Evolutionary conservation across 768 basidiomycete species (phyloP), one percentile per base, ranked within the genome.

Genomic region (Boletus sp.): DNA sequence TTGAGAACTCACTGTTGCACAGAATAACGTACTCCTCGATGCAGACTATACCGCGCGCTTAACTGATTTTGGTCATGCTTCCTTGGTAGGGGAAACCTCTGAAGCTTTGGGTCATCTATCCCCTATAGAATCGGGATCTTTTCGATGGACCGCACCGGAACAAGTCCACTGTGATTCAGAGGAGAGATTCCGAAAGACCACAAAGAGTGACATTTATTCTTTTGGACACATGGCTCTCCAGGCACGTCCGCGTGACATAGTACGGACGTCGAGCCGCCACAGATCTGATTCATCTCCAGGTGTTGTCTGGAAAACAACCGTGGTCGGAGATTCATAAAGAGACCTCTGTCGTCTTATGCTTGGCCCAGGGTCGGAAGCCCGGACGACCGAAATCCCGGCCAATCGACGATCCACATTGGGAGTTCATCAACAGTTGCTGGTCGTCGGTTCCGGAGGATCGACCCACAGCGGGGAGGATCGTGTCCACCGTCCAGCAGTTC

Each of bases 71-170:
- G 78, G 78, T 4, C 27, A 64, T 40, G 65, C 69, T 27, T 74
- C 76, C 0, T 9, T 47, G 7, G 13, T 57, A 7, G 56, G 39
- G 6, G 33, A 30, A 19, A 51, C 25, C 6, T 29, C 49, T 0
- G 54, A 56, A 27, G 50, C 27, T 3, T 29, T 39, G 11, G 27
- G 23, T 8, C 44, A 39, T 23, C 54, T 56, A 51, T 60, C 40
- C 64, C 74, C 46, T 66, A 68, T 14, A 75, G 74, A 19, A 17
- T 34, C 59, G 3, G 50, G 38, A 2, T 72, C 76, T n/a, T 66
- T 78, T 19, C 70, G 79, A 1, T 79, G 77, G 76, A 72, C 75
- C 5, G 76, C 76, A 45, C 65, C 76, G 0, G 60, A 72, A 17
- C 64, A 41, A 25, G 37, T 77, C 2, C 25, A 21, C 17, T 51